These are phyloP conservation scores for Coemansia sp. DNA, from an alignment of 192 early-diverging fungal species.

Conservation along the genomic window DNA sequence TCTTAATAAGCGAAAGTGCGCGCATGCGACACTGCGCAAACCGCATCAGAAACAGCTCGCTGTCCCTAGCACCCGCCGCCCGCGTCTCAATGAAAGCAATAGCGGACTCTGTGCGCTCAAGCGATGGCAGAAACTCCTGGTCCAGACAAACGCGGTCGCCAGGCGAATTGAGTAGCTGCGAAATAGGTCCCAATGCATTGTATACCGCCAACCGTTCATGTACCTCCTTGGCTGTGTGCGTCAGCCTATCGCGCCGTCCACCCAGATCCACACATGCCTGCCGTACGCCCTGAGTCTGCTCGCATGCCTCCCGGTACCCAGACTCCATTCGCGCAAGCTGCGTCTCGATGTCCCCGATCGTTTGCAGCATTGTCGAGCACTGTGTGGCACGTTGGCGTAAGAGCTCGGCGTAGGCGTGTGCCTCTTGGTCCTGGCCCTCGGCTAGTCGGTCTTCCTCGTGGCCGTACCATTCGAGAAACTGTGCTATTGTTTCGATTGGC, in stretches of 20 bases:
- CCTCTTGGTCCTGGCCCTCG: constrained; percentile 72
- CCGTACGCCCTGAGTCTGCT: constrained; percentile 74
- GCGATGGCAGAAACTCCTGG: constrained; percentile 74
- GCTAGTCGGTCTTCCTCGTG: constrained; percentile 79
- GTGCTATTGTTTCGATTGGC: constrained; percentile 82
- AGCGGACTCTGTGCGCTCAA: constrained; percentile 75
- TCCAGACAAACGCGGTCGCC: constrained; percentile 83
- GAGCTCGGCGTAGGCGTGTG: constrained; percentile 67
- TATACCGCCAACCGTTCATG: constrained; percentile 70
- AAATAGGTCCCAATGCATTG: constrained; percentile 79
- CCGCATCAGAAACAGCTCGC: constrained; percentile 90
- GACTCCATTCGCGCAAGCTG: constrained; percentile 65
- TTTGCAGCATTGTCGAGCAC: constrained; percentile 54
- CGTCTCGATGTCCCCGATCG: constrained; percentile 57
- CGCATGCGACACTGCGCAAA: constrained; percentile 95
- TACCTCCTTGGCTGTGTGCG: constrained; percentile 57
- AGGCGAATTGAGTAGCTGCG: constrained; percentile 75
- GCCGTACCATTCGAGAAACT: constrained; percentile 96
- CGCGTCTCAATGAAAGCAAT: constrained; percentile 58
- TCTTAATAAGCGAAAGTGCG: constrained; percentile 90
- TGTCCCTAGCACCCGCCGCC: constrained; percentile 63
- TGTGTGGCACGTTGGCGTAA: constrained; percentile 8
- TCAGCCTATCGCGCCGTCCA: constrained; percentile 41
- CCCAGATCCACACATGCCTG: constrained; percentile 78
- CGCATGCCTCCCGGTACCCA: constrained; percentile 78